Evolutionary conservation across 1,284 basidiomycete genomes (phyloP), one percentile per base, ranked within the genome.

Genomic region (Moniliella sp.): DNA sequence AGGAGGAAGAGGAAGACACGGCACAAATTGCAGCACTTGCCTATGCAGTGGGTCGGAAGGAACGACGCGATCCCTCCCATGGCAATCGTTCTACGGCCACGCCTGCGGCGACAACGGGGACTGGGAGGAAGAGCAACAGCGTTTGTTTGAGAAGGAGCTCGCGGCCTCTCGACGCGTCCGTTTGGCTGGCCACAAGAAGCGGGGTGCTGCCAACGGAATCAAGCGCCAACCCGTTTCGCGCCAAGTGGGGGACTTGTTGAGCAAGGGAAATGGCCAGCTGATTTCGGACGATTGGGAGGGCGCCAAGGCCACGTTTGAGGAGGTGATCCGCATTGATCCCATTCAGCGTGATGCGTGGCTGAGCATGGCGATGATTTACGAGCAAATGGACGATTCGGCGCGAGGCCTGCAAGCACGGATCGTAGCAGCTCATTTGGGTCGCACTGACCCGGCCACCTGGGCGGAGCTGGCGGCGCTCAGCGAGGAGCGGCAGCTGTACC

Each of bases 261-360:
- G 81, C 11, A 72, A 78, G 37, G 88, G 80, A 15, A 91, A 88
- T 57, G 71, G 79, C 48, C 76, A 76, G 1, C 93, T 80, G 58
- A 72, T 84, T 31, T 73, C 77, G 46, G 69, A 66, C 31, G 64
- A 80, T 38, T 65, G 75, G 12, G 63, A 68, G 1, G 69, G 75
- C 43, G 76, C 82, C 1, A 75, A 82, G 19, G 69, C 71, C 14
- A 70, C 76, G 27, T 79, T 86, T 69, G 74, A 78, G 53, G 81
- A 94, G 54, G 79, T 93, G 42, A 83, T 94, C 36, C 72, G 81
- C 5, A 82, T 86, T 35, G 86, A 94, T 58, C 82, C 84, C 2
- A 73, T 77, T 18, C 78, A 82, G 5, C 67, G 70, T 3, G 64
- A 73, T 3, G 80, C 84, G 0, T 93, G 86, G 84, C 71, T 73